These are phyloP conservation scores for Hippophae gyantsensis DNA, from an alignment of 306 rosid genomes.

Conservation along the genomic window DNA sequence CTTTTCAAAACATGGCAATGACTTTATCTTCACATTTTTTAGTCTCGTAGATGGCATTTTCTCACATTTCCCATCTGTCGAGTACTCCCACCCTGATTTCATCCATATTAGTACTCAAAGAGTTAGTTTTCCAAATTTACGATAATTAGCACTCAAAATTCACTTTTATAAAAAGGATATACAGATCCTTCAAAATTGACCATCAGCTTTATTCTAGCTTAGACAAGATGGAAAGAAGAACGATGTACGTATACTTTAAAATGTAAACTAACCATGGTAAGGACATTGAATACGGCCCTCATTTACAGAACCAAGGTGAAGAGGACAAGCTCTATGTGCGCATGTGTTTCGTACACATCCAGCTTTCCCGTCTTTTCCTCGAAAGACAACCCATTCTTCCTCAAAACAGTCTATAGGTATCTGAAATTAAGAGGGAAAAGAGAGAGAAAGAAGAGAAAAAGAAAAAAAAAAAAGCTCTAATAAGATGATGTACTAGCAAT, in stretches of 20 bases:
- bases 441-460: too few relatives aligned
- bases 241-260: background rate
- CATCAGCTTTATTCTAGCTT: background rate
- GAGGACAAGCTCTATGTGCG: constrained; percentile 97
- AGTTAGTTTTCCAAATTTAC: too few relatives aligned
- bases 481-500: constrained; percentile 11
- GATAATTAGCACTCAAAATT: too few relatives aligned
- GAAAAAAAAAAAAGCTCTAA: background rate
- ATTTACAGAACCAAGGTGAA: constrained; percentile 82
- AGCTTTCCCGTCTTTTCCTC: constrained; percentile 86
- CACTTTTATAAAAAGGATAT: too few relatives aligned
- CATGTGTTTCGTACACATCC: constrained; percentile 96
- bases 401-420: constrained; percentile 85
- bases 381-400: constrained; percentile 91
- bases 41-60: constrained; percentile 89
- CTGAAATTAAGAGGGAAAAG: constrained; percentile 41
- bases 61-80: constrained; percentile 90
- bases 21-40: constrained; percentile 60
- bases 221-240: background rate
- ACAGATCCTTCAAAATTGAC: too few relatives aligned
- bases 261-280: constrained; percentile 66
- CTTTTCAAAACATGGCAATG: constrained; percentile 80
- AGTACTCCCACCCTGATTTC: constrained; percentile 81
- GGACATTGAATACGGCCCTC: constrained; percentile 95
- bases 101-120: too few relatives aligned